Percentiles rank a stretch among this genome's conserved stretches.
phyloP scores from a whole-genome alignment of 1,284 basidiomycete genomes.

The Takashimella koratensis region DNA sequence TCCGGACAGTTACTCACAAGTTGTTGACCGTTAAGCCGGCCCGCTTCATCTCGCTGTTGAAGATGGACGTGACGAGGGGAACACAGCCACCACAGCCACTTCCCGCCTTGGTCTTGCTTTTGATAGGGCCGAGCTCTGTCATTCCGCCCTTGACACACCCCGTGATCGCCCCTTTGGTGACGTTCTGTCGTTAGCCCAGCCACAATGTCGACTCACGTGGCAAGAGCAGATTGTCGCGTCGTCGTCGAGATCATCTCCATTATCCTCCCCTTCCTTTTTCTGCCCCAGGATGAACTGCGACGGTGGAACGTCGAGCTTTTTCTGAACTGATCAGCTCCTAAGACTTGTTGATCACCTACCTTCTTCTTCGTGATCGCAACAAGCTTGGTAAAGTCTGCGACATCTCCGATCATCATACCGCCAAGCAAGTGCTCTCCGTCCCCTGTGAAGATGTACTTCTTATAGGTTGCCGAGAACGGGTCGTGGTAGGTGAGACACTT shows the following conservation, averaged over 20 bases:
- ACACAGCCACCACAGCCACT: constrained; percentile 72
- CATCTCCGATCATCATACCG: constrained; percentile 78
- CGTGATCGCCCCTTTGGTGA: constrained; percentile 61
- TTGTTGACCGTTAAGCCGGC: constrained; percentile 62
- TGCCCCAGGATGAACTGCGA: constrained; percentile 66
- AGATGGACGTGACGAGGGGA: constrained; percentile 58
- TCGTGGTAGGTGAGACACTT: constrained; percentile 66
- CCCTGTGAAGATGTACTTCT: constrained; percentile 73
- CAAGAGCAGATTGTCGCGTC: constrained; percentile 60
- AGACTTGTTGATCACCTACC: no score
- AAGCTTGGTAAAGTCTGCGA: constrained; percentile 62
- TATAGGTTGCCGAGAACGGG: constrained; percentile 66
- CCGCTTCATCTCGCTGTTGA: constrained; percentile 66
- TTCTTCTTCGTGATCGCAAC: constrained; percentile 69
- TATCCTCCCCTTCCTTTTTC: constrained; percentile 63
- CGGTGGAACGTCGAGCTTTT: constrained; percentile 24
- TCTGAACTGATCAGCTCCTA: constrained; percentile 10
- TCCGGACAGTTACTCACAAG: constrained; percentile 12
- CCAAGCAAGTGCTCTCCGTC: constrained; percentile 71
- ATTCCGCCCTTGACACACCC: constrained; percentile 57
- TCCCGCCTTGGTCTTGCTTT: constrained; percentile 66
- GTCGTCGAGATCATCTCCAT: constrained; percentile 65
- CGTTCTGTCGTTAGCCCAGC: constrained; percentile 51
- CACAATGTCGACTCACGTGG: constrained; percentile 17
- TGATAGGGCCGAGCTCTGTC: constrained; percentile 58